These are phyloP conservation scores for Beauveria australis DNA, from an alignment of 2,329 filamentous ascomycete species.

Conservation along the genomic window DNA sequence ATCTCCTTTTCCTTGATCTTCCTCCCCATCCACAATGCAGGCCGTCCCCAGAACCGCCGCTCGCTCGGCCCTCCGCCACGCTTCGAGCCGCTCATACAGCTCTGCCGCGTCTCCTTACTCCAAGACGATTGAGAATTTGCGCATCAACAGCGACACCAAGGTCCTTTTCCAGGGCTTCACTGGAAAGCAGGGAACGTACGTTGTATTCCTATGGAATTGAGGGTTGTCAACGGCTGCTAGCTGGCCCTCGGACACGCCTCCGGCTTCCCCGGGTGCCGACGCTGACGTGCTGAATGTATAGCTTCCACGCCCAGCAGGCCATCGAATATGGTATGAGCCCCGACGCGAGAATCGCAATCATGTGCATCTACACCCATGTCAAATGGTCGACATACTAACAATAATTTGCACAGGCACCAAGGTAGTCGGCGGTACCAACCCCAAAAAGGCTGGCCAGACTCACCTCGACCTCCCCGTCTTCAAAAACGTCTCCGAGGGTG, in stretches of 20 bases:
- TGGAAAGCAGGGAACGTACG: constrained; percentile 89
- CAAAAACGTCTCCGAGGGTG: constrained; percentile 76
- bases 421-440: constrained; percentile 96
- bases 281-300: constrained; percentile 27
- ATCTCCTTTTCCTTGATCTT: not conserved
- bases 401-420: constrained; percentile 62
- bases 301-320: constrained; percentile 95
- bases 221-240: not conserved
- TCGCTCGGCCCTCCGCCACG: constrained; percentile 59
- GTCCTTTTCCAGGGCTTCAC: constrained; percentile 97
- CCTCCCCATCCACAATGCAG: constrained; percentile 58
- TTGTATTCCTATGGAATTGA: constrained; percentile 18
- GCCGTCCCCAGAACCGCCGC: constrained; percentile 63
- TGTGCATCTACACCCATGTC: not conserved
- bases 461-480: constrained; percentile 94
- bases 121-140: constrained; percentile 73
- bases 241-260: not conserved
- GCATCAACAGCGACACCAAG: constrained; percentile 88
- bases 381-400: not conserved
- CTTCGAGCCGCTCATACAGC: constrained; percentile 64
- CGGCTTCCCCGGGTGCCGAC: not conserved
- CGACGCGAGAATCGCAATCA: not conserved
- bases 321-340: constrained; percentile 85
- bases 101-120: constrained; percentile 62
- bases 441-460: constrained; percentile 89